Evolutionary conservation across 169 alveolate genomes (phyloP), one percentile per base, ranked within the genome.

Genomic region (Plasmodium gonderi): DNA sequence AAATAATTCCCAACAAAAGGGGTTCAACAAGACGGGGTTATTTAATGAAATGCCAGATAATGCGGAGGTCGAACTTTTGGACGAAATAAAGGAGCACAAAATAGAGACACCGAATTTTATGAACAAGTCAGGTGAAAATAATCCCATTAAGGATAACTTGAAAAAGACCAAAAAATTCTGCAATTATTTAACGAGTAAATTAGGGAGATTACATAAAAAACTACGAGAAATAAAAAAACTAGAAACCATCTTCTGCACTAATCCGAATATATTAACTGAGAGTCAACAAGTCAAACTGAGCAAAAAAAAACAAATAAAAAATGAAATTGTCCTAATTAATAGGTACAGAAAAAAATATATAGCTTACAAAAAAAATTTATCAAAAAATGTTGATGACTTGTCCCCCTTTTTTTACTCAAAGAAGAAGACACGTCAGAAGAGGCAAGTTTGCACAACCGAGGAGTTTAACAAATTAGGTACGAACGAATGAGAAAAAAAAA

Each of bases 171-270:
- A 60, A 60, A 87, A 74, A 26, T 77, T 75, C 31, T 87, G 93
- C 42, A 87, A 87, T 44, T 87, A 87, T 76, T 75, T 87, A 40
- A 87, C 93, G 26, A 87, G 45, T 26, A 87, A 87, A 75, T 75
- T 87, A 20, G 93, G 90, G n/a, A 75, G 93, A 54, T 47, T 87
- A 44, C 65, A 87, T 87, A 87, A 87, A 87, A 87, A 87, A 76
- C 68, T 87, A 26, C 40, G 93, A 33, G 93, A 87, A 87, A 87
- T 87, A 87, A 87, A 87, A 87, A 87, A 87, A 64, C 51, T 87
- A 68, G 93, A 87, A 64, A 77, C 90, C 12, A 44, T 87, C 33
- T 87, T 87, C 79, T 87, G 68, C 33, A 65, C 93, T 20, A 87
- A 75, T 44, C 89, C 93, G 2, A 75, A 76, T 47, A 87, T 87